Evolutionary conservation across 225 moss, liverwort and hornwort species (phyloP), one percentile per base, ranked within the genome.

Genomic region (Lunularia cruciata): DNA sequence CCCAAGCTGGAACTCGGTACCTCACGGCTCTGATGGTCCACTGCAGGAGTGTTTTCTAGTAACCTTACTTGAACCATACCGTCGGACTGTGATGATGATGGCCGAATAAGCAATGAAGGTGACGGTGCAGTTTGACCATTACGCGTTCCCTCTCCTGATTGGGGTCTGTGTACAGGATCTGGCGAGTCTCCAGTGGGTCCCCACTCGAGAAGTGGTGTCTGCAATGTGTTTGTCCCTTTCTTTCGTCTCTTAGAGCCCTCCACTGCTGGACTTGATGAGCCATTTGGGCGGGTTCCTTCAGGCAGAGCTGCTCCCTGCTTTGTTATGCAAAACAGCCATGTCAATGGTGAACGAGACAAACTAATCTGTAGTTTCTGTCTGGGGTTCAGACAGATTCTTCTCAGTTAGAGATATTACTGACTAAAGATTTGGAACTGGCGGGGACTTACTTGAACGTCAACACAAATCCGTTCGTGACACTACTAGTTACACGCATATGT

Each of bases 221-320:
- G 80, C 47, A 72, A 67, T 40, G 72, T 20, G n/a, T 26, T 26
- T 3, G 38, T 25, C 62, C 31, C 72, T 35, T 40, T 68, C 38
- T 51, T 27, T 45, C 18, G 42, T 25, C 72, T 64, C 36, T 48
- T 68, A 15, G 62, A 48, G 20, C 68, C 34, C 46, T 47, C 76
- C 22, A 18, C 2, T 26, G 57, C 33, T 38, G 68, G 30, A 67
- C 46, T 47, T 26, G 72, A 61, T 33, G 62, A 5, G 6, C 51
- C 48, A 57, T 47, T 28, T 33, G 39, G 6, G 13, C 6, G 23
- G 12, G 52, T 58, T 58, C 34, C 34, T 34, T 5, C 37, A 22
- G 37, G 34, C 25, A 47, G 39, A 40, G 18, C 22, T 56, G 32
- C 51, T 61, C 67, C 75, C 80, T 80, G 72, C 28, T 57, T 0